Percentiles rank a stretch among this genome's conserved stretches.
Conservation (phyloP, 2,329 filamentous ascomycete species). For the Ascosphaera apis region DNA sequence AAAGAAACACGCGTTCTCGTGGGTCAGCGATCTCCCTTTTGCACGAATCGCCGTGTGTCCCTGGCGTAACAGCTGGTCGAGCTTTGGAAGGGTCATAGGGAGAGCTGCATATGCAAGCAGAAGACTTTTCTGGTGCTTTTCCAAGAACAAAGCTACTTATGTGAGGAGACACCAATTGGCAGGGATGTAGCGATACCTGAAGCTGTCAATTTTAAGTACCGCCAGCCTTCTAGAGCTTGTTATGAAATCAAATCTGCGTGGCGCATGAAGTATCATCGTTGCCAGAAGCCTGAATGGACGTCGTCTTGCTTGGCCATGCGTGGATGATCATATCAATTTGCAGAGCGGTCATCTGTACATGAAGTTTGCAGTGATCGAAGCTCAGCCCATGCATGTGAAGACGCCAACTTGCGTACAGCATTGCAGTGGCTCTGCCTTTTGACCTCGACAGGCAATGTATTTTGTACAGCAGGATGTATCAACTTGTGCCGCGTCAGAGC, state of each 20-base stretch:
- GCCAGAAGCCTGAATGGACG: background rate
- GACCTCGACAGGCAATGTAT: too few relatives aligned
- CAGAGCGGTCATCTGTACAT: background rate
- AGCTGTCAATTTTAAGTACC: background rate
- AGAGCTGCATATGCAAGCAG: slow-evolving; percentile 1
- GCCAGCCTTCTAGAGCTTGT: background rate
- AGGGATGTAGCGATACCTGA: background rate
- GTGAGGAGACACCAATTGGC: background rate
- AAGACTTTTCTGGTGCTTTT: slow-evolving; percentile 1
- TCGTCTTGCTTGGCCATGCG: background rate
- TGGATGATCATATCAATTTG: background rate
- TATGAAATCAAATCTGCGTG: background rate
- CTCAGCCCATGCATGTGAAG: background rate
- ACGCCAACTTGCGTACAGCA: background rate
- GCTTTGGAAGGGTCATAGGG: background rate
- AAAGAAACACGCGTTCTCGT: too few relatives aligned
- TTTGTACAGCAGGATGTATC: too few relatives aligned
- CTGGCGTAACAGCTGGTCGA: background rate
- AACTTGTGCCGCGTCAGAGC: too few relatives aligned
- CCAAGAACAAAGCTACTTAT: background rate
- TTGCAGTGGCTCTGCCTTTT: background rate
- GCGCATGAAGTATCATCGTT: background rate
- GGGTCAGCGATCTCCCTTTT: too few relatives aligned
- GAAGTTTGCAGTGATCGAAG: background rate
- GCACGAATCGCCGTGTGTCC: too few relatives aligned